Conservation (phyloP, 139 green algal genomes). For the Tetratostichococcus sp. region DNA sequence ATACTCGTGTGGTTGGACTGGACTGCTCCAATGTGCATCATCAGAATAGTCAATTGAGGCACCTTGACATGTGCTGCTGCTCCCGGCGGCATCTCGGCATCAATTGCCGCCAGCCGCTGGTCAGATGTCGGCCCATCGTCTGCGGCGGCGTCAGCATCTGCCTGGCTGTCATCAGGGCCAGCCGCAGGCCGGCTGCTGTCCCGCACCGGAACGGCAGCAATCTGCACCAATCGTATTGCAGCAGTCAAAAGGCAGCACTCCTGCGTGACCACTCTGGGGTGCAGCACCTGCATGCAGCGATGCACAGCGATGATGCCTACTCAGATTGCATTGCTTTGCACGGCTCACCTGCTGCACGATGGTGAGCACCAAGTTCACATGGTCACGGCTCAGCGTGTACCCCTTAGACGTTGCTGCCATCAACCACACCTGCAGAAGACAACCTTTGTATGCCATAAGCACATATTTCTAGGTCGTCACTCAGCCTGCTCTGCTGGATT, state of each 20-base stretch:
- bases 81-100: neutral
- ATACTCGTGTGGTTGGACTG: no score
- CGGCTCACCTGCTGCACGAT: neutral
- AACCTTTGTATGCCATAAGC: no score
- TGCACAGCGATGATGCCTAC: no score
- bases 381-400: conserved; percentile 1
- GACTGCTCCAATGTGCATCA: no score
- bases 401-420: conserved; percentile 45
- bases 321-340: no score
- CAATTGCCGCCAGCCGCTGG: conserved; percentile 1
- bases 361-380: neutral
- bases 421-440: conserved; percentile 40
- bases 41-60: no score
- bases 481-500: no score
- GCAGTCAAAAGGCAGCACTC: no score
- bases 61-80: conserved; percentile 33
- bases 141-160: neutral
- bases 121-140: neutral
- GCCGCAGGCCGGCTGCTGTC: conserved; percentile 24
- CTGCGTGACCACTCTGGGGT: no score
- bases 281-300: no score
- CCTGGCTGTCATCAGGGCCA: neutral
- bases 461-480: no score
- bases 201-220: conserved; percentile 29
- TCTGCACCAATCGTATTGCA: conserved; percentile 24